phyloP scores from a whole-genome alignment of 192 early-diverging fungal genomes.

The Coemansia sp. region DNA sequence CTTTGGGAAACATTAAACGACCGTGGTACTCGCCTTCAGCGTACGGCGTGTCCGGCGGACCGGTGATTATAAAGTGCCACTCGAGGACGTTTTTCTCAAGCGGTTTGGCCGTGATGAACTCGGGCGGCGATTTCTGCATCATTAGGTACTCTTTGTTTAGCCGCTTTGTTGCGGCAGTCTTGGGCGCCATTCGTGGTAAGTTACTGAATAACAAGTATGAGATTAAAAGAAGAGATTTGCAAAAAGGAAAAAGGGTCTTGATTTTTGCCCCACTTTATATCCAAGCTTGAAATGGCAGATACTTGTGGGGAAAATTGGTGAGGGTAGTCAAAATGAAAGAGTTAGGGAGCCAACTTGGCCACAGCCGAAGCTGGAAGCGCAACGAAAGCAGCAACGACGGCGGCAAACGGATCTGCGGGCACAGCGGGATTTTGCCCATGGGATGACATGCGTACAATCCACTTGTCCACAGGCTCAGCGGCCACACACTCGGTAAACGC shows the following conservation, averaged over 20 bases:
- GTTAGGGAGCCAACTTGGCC: conserved; percentile 13
- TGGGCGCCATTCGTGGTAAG: conserved; percentile 66
- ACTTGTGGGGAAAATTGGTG: conserved; percentile 1
- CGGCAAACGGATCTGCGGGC: conserved; percentile 6
- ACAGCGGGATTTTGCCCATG: too few relatives aligned
- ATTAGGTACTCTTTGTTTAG: conserved; percentile 75
- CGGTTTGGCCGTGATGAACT: conserved; percentile 88
- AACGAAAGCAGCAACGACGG: conserved; percentile 20
- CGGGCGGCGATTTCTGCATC: conserved; percentile 77
- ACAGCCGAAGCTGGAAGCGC: conserved; percentile 16
- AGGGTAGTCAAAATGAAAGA: not conserved
- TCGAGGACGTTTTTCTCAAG: conserved; percentile 94
- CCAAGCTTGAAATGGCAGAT: not conserved
- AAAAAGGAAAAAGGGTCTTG: too few relatives aligned
- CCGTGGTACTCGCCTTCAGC: conserved; percentile 89
- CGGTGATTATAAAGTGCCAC: conserved; percentile 95
- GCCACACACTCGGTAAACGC: conserved; percentile 25
- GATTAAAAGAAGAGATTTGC: not conserved
- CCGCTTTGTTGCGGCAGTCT: conserved; percentile 66
- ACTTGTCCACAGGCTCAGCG: conserved; percentile 18
- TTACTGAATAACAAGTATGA: not conserved
- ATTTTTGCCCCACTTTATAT: too few relatives aligned
- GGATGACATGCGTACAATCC: conserved; percentile 8
- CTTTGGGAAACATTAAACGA: conserved; percentile 83
- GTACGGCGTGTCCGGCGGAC: conserved; percentile 84